Conservation (phyloP, 2,329 filamentous ascomycete genomes). For the Cercospora zeina region DNA sequence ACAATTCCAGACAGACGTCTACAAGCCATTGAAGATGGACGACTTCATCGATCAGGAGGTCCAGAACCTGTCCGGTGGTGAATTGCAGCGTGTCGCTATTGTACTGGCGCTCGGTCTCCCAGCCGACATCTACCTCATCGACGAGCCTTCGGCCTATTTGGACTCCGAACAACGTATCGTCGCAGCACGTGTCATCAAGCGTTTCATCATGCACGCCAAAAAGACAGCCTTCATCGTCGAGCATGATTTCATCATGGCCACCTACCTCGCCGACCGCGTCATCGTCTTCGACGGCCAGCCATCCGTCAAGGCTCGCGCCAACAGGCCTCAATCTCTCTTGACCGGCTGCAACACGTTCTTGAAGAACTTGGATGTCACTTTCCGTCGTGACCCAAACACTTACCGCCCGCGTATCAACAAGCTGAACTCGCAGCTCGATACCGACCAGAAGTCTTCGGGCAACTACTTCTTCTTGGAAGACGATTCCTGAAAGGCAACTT, state of each 20-base stretch:
- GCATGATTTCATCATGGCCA: conserved; percentile 99
- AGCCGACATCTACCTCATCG: conserved; percentile 97
- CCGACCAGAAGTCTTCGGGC: conserved; percentile 90
- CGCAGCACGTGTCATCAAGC: conserved; percentile 95
- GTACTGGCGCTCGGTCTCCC: conserved; percentile 93
- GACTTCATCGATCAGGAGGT: conserved; percentile 99
- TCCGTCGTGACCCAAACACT: conserved; percentile 95
- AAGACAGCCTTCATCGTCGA: conserved; percentile 99
- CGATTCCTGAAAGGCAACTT: conserved; percentile 61
- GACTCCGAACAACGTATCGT: conserved; percentile 99
- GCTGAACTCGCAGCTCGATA: conserved; percentile 88
- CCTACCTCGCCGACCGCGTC: conserved; percentile 82
- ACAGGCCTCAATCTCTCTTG: conserved; percentile 84
- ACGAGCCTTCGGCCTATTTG: conserved; percentile 95
- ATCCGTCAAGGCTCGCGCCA: conserved; percentile 82
- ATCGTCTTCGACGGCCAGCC: conserved; percentile 98
- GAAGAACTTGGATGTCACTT: conserved; percentile 95
- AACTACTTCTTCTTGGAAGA: conserved; percentile 99
- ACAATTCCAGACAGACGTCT: conserved; percentile 98
- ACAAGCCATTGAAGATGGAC: conserved; percentile 98
- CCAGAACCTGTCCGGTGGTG: conserved; percentile 97
- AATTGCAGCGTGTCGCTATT: conserved; percentile 98
- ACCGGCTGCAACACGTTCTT: conserved; percentile 96
- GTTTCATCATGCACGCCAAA: conserved; percentile 99
- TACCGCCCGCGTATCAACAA: conserved; percentile 99